Evolutionary conservation across 2,329 filamentous ascomycete species (phyloP).

Genomic region (Seiridium cupressi): DNA sequence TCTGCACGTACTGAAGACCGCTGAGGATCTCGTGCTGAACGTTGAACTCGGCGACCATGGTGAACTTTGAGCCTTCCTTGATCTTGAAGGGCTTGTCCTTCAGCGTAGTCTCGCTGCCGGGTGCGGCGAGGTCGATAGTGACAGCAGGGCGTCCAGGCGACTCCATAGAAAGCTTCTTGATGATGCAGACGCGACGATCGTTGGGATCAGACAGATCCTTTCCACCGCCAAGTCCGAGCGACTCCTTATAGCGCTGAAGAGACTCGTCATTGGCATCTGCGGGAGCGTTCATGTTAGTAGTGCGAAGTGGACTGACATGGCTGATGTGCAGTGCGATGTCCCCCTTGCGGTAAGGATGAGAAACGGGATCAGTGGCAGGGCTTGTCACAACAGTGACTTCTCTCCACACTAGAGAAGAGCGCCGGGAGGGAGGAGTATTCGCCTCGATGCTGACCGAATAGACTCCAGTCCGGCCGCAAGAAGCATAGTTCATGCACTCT

Average conservation of each 20-base stretch:
- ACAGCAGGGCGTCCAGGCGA: slow-evolving; percentile 80
- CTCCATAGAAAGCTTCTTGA: slow-evolving; percentile 86
- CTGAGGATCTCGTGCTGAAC: slow-evolving; percentile 96
- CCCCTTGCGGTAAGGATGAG: background rate
- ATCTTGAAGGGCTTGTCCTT: slow-evolving; percentile 95
- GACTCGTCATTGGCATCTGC: slow-evolving; percentile 79
- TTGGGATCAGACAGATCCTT: slow-evolving; percentile 71
- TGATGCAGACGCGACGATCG: slow-evolving; percentile 89
- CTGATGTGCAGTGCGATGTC: background rate
- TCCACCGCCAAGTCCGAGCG: slow-evolving; percentile 79
- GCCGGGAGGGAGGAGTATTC: background rate
- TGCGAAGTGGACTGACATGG: background rate
- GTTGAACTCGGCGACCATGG: slow-evolving; percentile 91
- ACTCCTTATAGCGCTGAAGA: slow-evolving; percentile 96
- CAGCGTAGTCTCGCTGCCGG: slow-evolving; percentile 72
- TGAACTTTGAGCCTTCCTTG: slow-evolving; percentile 92
- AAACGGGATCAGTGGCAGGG: background rate
- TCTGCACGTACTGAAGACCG: slow-evolving; percentile 92
- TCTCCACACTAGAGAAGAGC: background rate
- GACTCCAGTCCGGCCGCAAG: background rate
- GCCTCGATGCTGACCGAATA: background rate
- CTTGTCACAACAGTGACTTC: background rate
- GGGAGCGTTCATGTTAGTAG: slow-evolving; percentile 16
- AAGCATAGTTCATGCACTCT: background rate
- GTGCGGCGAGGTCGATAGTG: slow-evolving; percentile 78